Conservation (phyloP, 768 basidiomycete genomes). For the Lyophyllum semitale region DNA sequence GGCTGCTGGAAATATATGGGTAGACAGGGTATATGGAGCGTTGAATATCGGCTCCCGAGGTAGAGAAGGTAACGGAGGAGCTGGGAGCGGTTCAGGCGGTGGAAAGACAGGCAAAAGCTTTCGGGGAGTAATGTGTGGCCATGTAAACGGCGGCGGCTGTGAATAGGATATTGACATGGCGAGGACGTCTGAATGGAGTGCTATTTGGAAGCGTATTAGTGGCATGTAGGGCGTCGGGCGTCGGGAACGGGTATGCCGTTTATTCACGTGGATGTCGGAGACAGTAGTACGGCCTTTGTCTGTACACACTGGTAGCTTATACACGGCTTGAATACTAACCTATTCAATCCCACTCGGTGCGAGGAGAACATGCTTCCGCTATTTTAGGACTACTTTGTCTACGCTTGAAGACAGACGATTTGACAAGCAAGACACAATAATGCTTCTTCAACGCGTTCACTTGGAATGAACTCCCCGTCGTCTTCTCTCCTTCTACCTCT, state of each 20-base stretch:
- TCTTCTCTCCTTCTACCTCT: constrained; percentile 29
- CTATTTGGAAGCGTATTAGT: not conserved
- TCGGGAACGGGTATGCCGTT: not conserved
- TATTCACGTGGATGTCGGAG: not conserved
- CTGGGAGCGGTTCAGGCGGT: constrained; percentile 32
- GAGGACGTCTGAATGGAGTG: not conserved
- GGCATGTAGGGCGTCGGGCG: too few species aligned
- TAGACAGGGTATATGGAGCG: constrained; percentile 44
- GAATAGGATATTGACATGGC: constrained; percentile 19
- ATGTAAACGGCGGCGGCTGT: constrained; percentile 26
- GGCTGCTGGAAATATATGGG: constrained; percentile 58
- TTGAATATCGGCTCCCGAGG: constrained; percentile 34
- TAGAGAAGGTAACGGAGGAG: constrained; percentile 41
- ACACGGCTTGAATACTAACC: too few species aligned
- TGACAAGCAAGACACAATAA: not conserved
- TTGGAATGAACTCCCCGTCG: not conserved
- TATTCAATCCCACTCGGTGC: too few species aligned
- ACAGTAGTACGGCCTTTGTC: too few species aligned
- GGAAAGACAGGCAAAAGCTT: constrained; percentile 37
- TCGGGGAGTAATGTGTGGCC: constrained; percentile 27
- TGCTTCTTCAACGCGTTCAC: not conserved
- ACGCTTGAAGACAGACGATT: not conserved
- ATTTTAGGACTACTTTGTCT: too few species aligned
- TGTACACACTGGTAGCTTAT: too few species aligned
- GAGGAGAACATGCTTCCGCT: too few species aligned